A percentile compares a stretch with the other conserved stretches of the same genome.
Evolutionary conservation across 805 yeast genomes (phyloP).

Genomic region (Dipodascus geniculatus): DNA sequence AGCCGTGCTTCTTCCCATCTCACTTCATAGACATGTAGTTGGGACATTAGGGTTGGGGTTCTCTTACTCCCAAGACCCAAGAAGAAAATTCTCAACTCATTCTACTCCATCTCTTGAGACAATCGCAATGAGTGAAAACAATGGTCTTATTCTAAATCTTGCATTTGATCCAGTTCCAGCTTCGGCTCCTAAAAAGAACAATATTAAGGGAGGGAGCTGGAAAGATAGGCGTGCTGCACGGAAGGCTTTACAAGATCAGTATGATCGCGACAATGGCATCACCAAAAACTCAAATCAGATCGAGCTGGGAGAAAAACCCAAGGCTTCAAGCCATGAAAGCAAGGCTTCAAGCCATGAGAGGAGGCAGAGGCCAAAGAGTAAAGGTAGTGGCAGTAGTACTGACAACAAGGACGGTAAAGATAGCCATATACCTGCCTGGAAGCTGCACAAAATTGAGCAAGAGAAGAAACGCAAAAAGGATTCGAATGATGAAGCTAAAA

Average conservation of each 20-base stretch:
- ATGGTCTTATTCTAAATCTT: conserved; percentile 68
- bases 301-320: neutral
- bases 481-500: neutral
- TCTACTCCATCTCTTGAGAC: neutral
- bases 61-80: neutral
- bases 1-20: neutral
- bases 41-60: neutral
- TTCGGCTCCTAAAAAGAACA: conserved; percentile 14
- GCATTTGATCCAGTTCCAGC: conserved; percentile 31
- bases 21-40: neutral
- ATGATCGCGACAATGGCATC: neutral
- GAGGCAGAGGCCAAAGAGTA: neutral
- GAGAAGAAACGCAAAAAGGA: neutral
- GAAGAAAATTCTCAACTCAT: conserved; percentile 1
- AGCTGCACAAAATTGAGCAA: neutral
- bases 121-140: conserved; percentile 33
- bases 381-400: neutral
- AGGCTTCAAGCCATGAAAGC: neutral
- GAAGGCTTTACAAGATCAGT: conserved; percentile 1
- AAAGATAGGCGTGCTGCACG: conserved; percentile 13
- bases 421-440: neutral
- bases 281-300: neutral
- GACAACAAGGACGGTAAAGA: neutral
- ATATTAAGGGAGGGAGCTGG: conserved; percentile 27
- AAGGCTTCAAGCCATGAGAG: neutral